Base-by-base conservation (phyloP, 2,329 filamentous ascomycete genomes). In the Tolypocladium ovalisporum region DNA sequence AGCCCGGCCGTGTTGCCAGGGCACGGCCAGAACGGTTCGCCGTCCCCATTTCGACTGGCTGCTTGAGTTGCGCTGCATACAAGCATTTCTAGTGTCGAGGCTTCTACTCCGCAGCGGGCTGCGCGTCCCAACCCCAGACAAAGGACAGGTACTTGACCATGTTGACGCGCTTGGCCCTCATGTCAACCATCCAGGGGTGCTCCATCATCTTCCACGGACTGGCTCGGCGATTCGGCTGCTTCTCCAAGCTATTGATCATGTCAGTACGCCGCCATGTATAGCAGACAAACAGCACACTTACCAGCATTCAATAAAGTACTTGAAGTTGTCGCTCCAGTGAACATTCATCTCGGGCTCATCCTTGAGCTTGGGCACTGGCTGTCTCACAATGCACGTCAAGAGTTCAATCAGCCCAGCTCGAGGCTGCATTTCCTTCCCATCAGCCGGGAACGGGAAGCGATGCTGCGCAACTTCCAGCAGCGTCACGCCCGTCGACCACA, bases 301-400 rank as follows among this genome's bases (percentile, higher is more conserved):
- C 93, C 94, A 97, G 83, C 92, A 97, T 75, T 97, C 92, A 66
- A 99, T 97, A 67, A 99, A 99, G 71, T 97, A 97, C 73, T 99
- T 99, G 75, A 99, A 97, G 68, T 89, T 96, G 65, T 95, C 89
- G 65, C 89, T 96, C 94, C 94, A 99, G 69, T 87, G 87, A 64
- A 99, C 95, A 59, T 87, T 86, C 64, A 88, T 89, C 36, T 90
- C 85, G 0, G 90, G 89, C 73, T 99, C 94, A 64, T 99, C 94
- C 73, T 97, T 97, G 62, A 99, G 78, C 71, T 91, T 95, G 2
- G 94, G 94, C 59, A 97, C 96, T 4, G 90, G 87, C 71, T 99
- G 94, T 63, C 90, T 86, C 51, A 99, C 94, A 69, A 99, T 99
- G 70, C 97, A 99, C 15, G 94, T 99, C 60, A 99, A 78, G 13